A percentile compares a stretch with the other conserved stretches of the same genome.
Conservation (phyloP, 768 basidiomycete genomes). For the Mycena amicta region DNA sequence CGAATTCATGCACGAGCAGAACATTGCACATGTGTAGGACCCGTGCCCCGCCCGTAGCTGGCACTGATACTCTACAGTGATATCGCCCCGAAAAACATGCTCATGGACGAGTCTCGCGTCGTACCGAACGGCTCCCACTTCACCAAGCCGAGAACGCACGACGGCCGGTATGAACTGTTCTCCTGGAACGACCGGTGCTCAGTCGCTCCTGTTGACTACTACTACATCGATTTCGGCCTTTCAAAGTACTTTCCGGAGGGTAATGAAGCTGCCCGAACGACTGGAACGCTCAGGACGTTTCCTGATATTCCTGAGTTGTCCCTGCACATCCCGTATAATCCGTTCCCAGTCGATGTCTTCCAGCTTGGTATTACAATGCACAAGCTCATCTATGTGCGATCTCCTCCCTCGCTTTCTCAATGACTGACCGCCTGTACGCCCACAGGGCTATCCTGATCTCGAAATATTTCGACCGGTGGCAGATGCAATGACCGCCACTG, state of each 20-base stretch:
- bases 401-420: not conserved
- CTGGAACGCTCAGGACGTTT: conserved; percentile 10
- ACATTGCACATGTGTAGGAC: conserved; percentile 23
- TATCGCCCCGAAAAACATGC: conserved; percentile 18
- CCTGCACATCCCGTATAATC: conserved; percentile 12
- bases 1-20: conserved; percentile 27
- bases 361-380: conserved; percentile 6
- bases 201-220: conserved; percentile 28
- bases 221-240: conserved; percentile 31
- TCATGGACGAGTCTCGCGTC: conserved; percentile 25
- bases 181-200: conserved; percentile 22
- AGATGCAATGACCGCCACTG: not conserved
- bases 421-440: not conserved
- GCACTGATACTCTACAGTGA: conserved; percentile 17
- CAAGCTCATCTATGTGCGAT: conserved; percentile 5
- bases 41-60: not conserved
- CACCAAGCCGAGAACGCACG: not conserved
- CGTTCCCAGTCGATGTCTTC: conserved; percentile 19
- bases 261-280: not conserved
- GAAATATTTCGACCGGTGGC: conserved; percentile 9
- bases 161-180: conserved; percentile 3
- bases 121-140: conserved; percentile 23
- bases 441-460: conserved; percentile 6
- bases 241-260: conserved; percentile 15
- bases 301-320: conserved; percentile 17